phyloP scores from a whole-genome alignment of 2,329 filamentous ascomycete species.

The Fusarium newnesense region DNA sequence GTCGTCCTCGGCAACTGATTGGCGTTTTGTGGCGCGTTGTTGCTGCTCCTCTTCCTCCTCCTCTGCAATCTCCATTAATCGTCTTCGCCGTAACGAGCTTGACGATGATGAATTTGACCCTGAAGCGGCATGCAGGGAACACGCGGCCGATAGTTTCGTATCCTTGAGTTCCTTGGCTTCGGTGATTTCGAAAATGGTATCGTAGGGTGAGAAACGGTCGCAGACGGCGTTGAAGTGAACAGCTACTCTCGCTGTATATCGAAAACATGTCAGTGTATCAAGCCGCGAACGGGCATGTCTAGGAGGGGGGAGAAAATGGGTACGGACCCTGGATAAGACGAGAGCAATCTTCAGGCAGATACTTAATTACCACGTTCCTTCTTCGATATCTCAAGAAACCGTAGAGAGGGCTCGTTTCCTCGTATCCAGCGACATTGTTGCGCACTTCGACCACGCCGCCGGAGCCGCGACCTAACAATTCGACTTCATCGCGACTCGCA shows the following conservation, averaged over 20 bases:
- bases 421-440: slow-evolving; percentile 79
- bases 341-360: slow-evolving; percentile 90
- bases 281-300: neutral
- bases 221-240: slow-evolving; percentile 75
- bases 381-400: slow-evolving; percentile 91
- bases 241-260: slow-evolving; percentile 77
- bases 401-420: slow-evolving; percentile 88
- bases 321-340: slow-evolving; percentile 87
- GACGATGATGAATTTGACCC: slow-evolving; percentile 87
- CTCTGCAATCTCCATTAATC: slow-evolving; percentile 93
- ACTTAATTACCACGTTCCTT: slow-evolving; percentile 91
- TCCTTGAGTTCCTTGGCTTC: slow-evolving; percentile 84
- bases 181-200: slow-evolving; percentile 82
- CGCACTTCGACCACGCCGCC: slow-evolving; percentile 88
- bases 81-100: slow-evolving; percentile 79
- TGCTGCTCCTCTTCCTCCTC: slow-evolving; percentile 82
- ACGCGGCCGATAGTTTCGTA: slow-evolving; percentile 85
- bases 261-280: slow-evolving; percentile 27
- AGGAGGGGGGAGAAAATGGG: neutral
- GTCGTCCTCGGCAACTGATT: slow-evolving; percentile 64
- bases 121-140: slow-evolving; percentile 87
- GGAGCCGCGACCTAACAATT: slow-evolving; percentile 78
- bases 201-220: slow-evolving; percentile 83
- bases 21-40: slow-evolving; percentile 65
- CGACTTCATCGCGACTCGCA: slow-evolving; percentile 85